Conservation (phyloP, 2,329 filamentous ascomycete species). For the Diplodia sapinea region DNA sequence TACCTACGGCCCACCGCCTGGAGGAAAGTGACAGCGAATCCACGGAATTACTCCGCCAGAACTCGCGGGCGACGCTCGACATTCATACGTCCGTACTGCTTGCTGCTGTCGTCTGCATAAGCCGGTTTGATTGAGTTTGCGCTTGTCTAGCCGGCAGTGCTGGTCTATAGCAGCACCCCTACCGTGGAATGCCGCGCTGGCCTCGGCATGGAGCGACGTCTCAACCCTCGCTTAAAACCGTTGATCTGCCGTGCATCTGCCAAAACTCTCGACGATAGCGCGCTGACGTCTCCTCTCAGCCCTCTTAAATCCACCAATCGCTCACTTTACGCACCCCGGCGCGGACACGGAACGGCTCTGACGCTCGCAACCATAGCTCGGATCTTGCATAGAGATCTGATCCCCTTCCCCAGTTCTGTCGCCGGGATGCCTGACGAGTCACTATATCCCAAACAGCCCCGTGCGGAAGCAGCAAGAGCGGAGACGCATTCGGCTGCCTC, state of each 20-base stretch:
- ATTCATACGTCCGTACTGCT: too few relatives aligned
- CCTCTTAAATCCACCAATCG: neutral
- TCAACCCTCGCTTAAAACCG: slow-evolving; percentile 16
- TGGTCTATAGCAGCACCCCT: neutral
- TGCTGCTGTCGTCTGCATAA: too few relatives aligned
- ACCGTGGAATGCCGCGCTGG: neutral
- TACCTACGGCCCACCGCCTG: neutral
- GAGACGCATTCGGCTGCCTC: neutral
- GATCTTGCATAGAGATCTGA: slow-evolving; percentile 8
- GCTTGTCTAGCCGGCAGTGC: neutral
- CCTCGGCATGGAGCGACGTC: neutral
- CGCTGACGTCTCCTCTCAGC: neutral
- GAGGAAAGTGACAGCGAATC: slow-evolving; percentile 1
- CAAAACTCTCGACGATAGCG: neutral
- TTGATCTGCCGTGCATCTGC: slow-evolving; percentile 11
- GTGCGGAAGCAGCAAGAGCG: slow-evolving; percentile 10
- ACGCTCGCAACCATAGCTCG: slow-evolving; percentile 4
- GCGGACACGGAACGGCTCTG: neutral
- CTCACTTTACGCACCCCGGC: neutral
- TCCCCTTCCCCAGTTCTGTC: neutral
- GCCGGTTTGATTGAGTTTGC: too few relatives aligned
- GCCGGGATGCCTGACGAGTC: slow-evolving; percentile 3
- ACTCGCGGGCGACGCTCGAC: neutral
- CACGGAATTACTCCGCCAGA: slow-evolving; percentile 3
- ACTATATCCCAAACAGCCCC: slow-evolving; percentile 19